Percentiles rank a stretch among this genome's conserved stretches.
Conservation (phyloP, 1,284 basidiomycete genomes). For the Testicularia cyperi region DNA sequence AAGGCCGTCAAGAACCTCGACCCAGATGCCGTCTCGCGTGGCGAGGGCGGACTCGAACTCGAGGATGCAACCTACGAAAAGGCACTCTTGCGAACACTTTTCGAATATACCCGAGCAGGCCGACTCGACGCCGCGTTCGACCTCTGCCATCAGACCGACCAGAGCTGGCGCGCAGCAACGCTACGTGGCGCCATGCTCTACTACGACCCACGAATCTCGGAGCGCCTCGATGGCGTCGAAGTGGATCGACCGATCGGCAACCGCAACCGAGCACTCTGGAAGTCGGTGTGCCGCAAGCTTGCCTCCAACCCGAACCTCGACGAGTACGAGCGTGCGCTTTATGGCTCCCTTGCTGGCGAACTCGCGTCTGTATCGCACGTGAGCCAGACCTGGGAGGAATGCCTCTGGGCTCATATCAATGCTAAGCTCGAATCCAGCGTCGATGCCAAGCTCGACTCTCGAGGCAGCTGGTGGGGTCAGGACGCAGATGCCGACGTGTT, state of each 20-base stretch:
- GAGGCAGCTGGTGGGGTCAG: constrained; percentile 61
- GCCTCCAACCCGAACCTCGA: constrained; percentile 66
- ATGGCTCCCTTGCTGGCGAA: constrained; percentile 85
- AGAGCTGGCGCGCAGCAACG: constrained; percentile 86
- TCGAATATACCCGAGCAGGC: constrained; percentile 77
- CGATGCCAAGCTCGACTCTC: constrained; percentile 63
- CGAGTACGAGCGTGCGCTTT: constrained; percentile 76
- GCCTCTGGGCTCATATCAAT: constrained; percentile 87
- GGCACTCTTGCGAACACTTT: constrained; percentile 72
- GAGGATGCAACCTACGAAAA: constrained; percentile 70
- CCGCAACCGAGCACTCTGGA: constrained; percentile 55
- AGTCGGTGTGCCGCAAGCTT: constrained; percentile 49
- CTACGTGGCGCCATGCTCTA: constrained; percentile 70
- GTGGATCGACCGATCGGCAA: constrained; percentile 49
- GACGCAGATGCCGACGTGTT: constrained; percentile 29
- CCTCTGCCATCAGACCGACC: constrained; percentile 77
- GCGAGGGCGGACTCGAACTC: constrained; percentile 47
- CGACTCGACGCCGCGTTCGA: constrained; percentile 79
- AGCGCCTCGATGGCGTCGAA: constrained; percentile 8
- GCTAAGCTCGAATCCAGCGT: constrained; percentile 80
- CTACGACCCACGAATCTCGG: constrained; percentile 34
- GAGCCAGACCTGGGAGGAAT: constrained; percentile 84
- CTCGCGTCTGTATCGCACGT: constrained; percentile 73
- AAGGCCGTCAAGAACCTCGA: constrained; percentile 50
- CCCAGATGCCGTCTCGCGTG: constrained; percentile 48